Percentiles rank a stretch among this genome's conserved stretches.
These are phyloP conservation scores for Scolecobasidium constrictum DNA, from an alignment of 2,329 filamentous ascomycete genomes.

Conservation along the genomic window DNA sequence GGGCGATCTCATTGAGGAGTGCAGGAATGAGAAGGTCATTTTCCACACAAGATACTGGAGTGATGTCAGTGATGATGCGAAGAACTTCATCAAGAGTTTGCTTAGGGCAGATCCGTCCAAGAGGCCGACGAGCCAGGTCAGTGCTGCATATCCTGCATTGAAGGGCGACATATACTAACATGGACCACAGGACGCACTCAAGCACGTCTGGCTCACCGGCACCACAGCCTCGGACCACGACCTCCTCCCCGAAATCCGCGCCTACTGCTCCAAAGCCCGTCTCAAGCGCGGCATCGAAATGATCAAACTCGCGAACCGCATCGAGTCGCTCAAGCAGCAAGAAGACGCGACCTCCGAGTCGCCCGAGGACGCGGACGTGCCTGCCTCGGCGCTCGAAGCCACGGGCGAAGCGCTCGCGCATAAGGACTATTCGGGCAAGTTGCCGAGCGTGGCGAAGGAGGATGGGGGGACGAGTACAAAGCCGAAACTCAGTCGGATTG, in stretches of 20 bases:
- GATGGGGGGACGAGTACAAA: slow-evolving; percentile 11
- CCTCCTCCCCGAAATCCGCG: slow-evolving; percentile 91
- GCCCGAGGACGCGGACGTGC: slow-evolving; percentile 46
- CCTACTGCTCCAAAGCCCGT: slow-evolving; percentile 83
- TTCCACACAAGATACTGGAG: slow-evolving; percentile 99
- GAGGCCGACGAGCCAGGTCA: slow-evolving; percentile 66
- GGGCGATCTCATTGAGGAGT: slow-evolving; percentile 88
- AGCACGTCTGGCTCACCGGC: slow-evolving; percentile 82
- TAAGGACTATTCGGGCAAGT: slow-evolving; percentile 18
- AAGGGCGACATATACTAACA: neutral
- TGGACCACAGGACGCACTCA: slow-evolving; percentile 54
- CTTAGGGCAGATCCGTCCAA: slow-evolving; percentile 68
- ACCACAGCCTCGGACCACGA: slow-evolving; percentile 91
- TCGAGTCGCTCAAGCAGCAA: slow-evolving; percentile 86
- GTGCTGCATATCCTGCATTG: neutral
- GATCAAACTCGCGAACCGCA: slow-evolving; percentile 90
- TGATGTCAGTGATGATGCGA: slow-evolving; percentile 89
- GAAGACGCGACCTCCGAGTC: slow-evolving; percentile 75
- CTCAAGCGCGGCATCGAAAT: slow-evolving; percentile 90
- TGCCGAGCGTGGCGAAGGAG: slow-evolving; percentile 15
- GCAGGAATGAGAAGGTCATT: slow-evolving; percentile 68
- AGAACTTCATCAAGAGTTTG: slow-evolving; percentile 79
- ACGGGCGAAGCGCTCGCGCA: slow-evolving; percentile 33
- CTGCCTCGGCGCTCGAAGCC: slow-evolving; percentile 49
- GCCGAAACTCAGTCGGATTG: slow-evolving; percentile 44